Conservation (phyloP, 2,329 filamentous ascomycete species). For the Penicillium sp. region DNA sequence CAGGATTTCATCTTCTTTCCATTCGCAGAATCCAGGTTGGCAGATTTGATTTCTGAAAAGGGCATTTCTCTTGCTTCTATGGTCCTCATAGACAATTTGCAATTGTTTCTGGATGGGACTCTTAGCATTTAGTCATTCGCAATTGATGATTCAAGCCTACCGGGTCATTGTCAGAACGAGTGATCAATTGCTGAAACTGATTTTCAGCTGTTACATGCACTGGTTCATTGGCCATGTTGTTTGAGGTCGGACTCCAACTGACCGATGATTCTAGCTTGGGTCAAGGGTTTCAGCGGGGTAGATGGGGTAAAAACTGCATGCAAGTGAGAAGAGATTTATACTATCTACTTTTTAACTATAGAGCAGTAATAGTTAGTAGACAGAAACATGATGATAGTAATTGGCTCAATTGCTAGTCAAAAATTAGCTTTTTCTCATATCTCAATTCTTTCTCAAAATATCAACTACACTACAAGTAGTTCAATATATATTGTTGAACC, state of each 20-base stretch:
- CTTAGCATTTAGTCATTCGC: constrained; percentile 1
- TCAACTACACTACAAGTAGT: not conserved
- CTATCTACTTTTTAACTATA: not conserved
- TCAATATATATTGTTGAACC: not conserved
- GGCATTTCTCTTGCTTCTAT: constrained; percentile 71
- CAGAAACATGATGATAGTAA: too few relatives aligned
- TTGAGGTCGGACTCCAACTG: not conserved
- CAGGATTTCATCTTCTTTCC: constrained; percentile 75
- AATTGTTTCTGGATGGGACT: constrained; percentile 50
- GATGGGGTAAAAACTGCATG: not conserved
- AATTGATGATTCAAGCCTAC: constrained; percentile 49
- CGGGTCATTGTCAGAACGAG: constrained; percentile 63
- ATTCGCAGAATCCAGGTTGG: constrained; percentile 63
- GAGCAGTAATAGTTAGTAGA: not conserved
- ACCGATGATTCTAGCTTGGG: not conserved
- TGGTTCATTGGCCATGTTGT: constrained; percentile 9
- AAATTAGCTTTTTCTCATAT: not conserved
- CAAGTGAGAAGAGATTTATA: not conserved
- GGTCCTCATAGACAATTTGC: constrained; percentile 69
- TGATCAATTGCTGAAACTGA: constrained; percentile 73
- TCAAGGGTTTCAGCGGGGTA: constrained; percentile 8
- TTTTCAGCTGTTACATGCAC: constrained; percentile 46
- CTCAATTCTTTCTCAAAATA: not conserved
- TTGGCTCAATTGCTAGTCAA: too few relatives aligned
- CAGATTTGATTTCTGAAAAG: constrained; percentile 76